Conservation (phyloP, 495 filamentous ascomycete species). For the Talaromyces wortmannii region DNA sequence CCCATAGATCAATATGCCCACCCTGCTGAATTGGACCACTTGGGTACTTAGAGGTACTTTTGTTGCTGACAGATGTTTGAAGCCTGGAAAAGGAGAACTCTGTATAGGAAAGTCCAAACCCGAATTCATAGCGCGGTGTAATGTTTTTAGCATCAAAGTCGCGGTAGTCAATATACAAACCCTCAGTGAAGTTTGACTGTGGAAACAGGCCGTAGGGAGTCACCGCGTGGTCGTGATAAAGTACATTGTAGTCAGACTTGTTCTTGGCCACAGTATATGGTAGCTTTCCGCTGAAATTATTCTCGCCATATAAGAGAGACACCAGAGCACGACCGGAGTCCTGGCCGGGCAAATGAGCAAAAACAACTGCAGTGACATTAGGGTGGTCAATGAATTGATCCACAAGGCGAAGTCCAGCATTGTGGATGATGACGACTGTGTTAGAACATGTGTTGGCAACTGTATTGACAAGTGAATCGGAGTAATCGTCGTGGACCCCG, state of each 20-base stretch:
- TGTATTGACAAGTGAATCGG: too few species aligned
- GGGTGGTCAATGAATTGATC: slow-evolving; percentile 67
- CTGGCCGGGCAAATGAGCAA: slow-evolving; percentile 73
- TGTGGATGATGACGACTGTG: slow-evolving; percentile 62
- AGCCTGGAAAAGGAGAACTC: slow-evolving; percentile 45
- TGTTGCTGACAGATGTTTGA: too few species aligned
- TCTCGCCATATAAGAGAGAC: slow-evolving; percentile 68
- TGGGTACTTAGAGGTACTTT: too few species aligned
- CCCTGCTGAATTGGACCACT: too few species aligned
- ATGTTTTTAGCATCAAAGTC: slow-evolving; percentile 57
- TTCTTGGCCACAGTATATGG: slow-evolving; percentile 50
- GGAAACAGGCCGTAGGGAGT: slow-evolving; percentile 58
- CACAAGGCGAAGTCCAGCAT: slow-evolving; percentile 65
- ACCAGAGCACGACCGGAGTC: slow-evolving; percentile 70
- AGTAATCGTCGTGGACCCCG: too few species aligned
- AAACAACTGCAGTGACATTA: slow-evolving; percentile 66
- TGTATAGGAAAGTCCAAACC: slow-evolving; percentile 65
- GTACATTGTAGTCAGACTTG: neutral
- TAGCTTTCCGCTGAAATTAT: slow-evolving; percentile 72
- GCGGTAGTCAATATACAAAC: slow-evolving; percentile 60
- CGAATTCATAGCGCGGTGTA: slow-evolving; percentile 62
- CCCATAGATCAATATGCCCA: too few species aligned
- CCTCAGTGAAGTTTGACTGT: slow-evolving; percentile 57
- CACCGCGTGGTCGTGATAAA: slow-evolving; percentile 5
- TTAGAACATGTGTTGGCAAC: neutral